Evolutionary conservation across 176 grass and related monocot genomes (phyloP), one percentile per base, ranked within the genome.

Genomic region (Ensete glaucum): DNA sequence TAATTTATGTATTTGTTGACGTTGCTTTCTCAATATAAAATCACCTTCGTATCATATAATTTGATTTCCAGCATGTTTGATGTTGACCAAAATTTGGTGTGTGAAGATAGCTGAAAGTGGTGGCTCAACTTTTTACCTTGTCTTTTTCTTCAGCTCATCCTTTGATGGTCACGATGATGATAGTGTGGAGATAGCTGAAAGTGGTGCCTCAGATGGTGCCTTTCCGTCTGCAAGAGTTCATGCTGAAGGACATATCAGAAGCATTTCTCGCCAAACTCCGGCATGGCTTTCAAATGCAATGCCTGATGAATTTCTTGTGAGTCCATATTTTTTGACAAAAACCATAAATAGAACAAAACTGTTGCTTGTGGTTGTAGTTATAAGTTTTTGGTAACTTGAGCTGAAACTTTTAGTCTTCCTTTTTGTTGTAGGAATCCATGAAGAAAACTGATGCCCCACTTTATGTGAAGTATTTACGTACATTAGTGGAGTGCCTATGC

Each of bases 271-370:
- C 77, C 78, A 94, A 87, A 81, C 85, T 12, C 90, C 86, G n/a
- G 17, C 72, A 78, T 99, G 89, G 83, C 88, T 99, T 94, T 99
- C 90, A 62, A 82, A 76, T 72, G 95, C 90, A 63, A 82, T 82
- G 54, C 95, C 95, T 78, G 95, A 99, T 89, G 90, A 99, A 88
- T 99, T 94, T 76, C 82, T 99, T 87, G 90, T 99, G 85, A 84
- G 95, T 20, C 21, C 62, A 64, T 52, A 51, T 68, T 20, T 55
- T 24, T 27, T 29, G 52, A 34, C 19, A 27, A 57, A 74, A 17
- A 74, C 9, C 14, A n/a, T 60, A 21, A 21, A 51, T 7, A 14
- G 14, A 63, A 55, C 54, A 24, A 54, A 73, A 54, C 14, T 69
- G 54, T 49, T 85, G 3, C 26, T 53, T 78, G 19, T 64, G 8